Evolutionary conservation across 2,329 filamentous ascomycete species (phyloP), one percentile per base, ranked within the genome.

Genomic region (Alternaria conjuncta): DNA sequence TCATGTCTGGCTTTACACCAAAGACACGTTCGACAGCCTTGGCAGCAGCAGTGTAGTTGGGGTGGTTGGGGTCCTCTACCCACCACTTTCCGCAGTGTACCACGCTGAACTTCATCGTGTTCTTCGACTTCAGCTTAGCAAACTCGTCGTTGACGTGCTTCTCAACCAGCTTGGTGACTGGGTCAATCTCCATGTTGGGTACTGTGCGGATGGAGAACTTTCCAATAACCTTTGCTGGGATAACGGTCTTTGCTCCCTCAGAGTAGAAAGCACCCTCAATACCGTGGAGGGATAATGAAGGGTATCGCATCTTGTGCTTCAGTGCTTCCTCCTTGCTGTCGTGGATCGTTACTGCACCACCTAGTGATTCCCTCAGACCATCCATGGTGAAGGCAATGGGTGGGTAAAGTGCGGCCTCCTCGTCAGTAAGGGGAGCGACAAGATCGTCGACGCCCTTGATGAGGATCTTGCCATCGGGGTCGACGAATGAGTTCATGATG

Each of bases 171-270:
- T 89, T 87, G 83, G 97, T 96, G 75, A 97, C 96, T 77, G 90
- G 89, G 60, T 93, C 90, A 73, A 93, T 93, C 79, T 97, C 92
- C 96, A 99, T 99, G 84, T 99, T 89, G 57, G 96, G 96, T 21
- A 99, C 96, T 36, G 94, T 98, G 72, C 96, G 90, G 83, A 99
- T 97, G 55, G 93, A 97, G 86, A 99, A 99, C 85, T 99, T 99
- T 83, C 96, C 96, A 75, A 91, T 92, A 61, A 99, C 96, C 86
- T 97, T 97, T 76, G 96, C 95, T 4, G 96, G 96, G 74, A 99
- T 99, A 75, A 99, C 96, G 1, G 96, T 99, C 88, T 99, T 99
- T 61, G 94, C 96, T 50, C 96, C 96, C 6, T 94, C 92, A 2
- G 92, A 91, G 47, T 92, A 95, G 85, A 97, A 99, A 55, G 94